Conservation (phyloP, 495 filamentous ascomycete genomes). For the Pseudomonodictys pantanalensis region DNA sequence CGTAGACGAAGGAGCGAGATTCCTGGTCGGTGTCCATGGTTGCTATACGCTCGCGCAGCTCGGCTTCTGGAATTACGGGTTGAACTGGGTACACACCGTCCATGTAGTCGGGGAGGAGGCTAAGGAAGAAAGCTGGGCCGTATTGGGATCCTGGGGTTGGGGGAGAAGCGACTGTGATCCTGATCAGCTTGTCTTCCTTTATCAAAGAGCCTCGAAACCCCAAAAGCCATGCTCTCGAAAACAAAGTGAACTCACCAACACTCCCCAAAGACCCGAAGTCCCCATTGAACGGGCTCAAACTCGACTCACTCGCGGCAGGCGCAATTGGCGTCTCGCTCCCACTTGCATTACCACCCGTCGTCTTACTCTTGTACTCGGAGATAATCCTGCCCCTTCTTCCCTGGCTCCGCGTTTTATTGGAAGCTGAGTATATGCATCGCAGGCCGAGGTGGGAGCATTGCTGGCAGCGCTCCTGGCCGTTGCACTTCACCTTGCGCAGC, state of each 20-base stretch:
- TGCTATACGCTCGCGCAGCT: conserved; percentile 21
- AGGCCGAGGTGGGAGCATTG: conserved; percentile 30
- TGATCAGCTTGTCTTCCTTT: background rate
- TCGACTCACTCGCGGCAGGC: background rate
- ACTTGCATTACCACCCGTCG: background rate
- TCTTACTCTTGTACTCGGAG: conserved; percentile 21
- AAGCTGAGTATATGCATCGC: conserved; percentile 22
- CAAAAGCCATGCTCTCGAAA: no score
- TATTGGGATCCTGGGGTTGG: background rate
- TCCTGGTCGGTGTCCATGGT: conserved; percentile 29
- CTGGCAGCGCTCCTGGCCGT: conserved; percentile 27
- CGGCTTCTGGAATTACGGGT: conserved; percentile 29
- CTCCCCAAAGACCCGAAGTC: no score
- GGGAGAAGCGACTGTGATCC: background rate
- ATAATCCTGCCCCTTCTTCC: conserved; percentile 23
- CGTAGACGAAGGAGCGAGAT: conserved; percentile 26
- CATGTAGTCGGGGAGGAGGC: conserved; percentile 31
- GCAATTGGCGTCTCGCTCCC: background rate
- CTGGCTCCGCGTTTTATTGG: conserved; percentile 3
- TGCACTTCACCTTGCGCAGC: conserved; percentile 30
- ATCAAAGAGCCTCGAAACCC: no score
- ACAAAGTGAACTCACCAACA: no score
- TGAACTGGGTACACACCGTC: conserved; percentile 30
- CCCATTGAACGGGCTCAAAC: no score
- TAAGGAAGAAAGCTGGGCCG: conserved; percentile 28